These are phyloP conservation scores for Alternaria dauci DNA, from an alignment of 2,329 filamentous ascomycete species.

Conservation along the genomic window DNA sequence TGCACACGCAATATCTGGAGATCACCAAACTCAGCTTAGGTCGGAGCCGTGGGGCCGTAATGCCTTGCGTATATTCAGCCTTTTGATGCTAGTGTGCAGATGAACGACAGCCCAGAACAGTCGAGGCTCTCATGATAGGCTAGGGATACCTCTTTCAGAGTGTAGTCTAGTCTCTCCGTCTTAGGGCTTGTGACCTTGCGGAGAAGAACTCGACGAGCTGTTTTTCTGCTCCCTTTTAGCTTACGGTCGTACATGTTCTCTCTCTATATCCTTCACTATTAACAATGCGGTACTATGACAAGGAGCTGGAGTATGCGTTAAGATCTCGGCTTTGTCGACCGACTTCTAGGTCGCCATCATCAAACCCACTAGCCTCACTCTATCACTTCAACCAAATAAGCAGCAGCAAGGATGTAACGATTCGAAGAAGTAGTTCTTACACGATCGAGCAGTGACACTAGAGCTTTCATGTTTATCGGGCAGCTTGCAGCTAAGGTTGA, in stretches of 20 bases:
- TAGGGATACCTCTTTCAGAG: background rate
- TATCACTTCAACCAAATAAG: background rate
- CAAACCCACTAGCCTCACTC: background rate
- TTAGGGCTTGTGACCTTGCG: background rate
- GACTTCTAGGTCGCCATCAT: background rate
- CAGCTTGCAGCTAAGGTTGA: background rate
- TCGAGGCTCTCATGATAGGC: background rate
- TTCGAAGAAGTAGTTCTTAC: background rate
- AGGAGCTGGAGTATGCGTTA: background rate
- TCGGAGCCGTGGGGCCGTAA: slow-evolving; percentile 34
- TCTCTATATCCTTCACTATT: background rate
- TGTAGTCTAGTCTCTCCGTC: background rate
- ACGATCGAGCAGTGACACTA: too few species aligned
- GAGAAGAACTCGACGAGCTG: background rate
- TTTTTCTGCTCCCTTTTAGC: background rate
- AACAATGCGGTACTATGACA: background rate
- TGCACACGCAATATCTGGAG: slow-evolving; percentile 36
- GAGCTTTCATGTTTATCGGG: background rate
- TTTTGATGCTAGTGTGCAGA: slow-evolving; percentile 7
- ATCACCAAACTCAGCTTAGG: slow-evolving; percentile 21
- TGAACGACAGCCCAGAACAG: background rate
- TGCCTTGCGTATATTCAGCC: slow-evolving; percentile 9
- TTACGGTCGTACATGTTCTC: background rate
- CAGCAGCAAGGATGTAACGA: background rate
- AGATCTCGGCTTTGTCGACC: background rate